phyloP scores from a whole-genome alignment of 2,329 filamentous ascomycete genomes.

The Curvularia spicifera region DNA sequence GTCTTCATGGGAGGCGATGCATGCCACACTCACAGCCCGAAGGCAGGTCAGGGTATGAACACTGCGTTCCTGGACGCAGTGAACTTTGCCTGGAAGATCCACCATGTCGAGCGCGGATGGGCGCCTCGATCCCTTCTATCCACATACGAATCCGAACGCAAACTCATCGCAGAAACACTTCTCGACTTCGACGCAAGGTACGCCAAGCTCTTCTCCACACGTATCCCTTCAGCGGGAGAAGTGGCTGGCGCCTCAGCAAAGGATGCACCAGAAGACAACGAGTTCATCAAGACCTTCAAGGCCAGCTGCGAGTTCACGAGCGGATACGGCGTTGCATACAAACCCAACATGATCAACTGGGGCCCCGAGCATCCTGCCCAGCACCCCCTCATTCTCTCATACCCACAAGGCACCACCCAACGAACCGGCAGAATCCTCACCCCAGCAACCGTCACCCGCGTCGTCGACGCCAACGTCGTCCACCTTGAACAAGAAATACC shows the following conservation, averaged over 20 bases:
- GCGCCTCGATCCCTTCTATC: constrained; percentile 75
- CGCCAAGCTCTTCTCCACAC: constrained; percentile 85
- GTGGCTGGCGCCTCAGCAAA: constrained; percentile 66
- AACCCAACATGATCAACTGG: constrained; percentile 85
- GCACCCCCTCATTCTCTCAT: constrained; percentile 71
- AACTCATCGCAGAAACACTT: constrained; percentile 81
- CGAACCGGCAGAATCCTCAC: constrained; percentile 76
- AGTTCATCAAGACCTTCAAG: constrained; percentile 90
- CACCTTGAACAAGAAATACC: constrained; percentile 90
- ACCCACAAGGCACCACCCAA: constrained; percentile 62
- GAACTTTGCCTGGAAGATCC: constrained; percentile 96
- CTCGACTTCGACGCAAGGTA: constrained; percentile 88
- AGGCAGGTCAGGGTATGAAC: constrained; percentile 70
- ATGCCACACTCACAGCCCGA: constrained; percentile 69
- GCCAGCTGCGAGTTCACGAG: constrained; percentile 90
- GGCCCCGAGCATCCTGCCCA: constrained; percentile 73
- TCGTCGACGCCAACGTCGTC: constrained; percentile 87
- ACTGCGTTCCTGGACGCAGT: constrained; percentile 69
- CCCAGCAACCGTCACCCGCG: constrained; percentile 81
- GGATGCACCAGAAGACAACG: constrained; percentile 62
- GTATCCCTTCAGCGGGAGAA: constrained; percentile 74
- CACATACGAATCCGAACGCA: constrained; percentile 87
- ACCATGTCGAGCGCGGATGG: constrained; percentile 84
- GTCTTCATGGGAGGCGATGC: constrained; percentile 71
- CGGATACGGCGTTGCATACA: constrained; percentile 88